Evolutionary conservation across 148 eudicot genomes (phyloP).

Genomic region (Gaultheria prostrata): DNA sequence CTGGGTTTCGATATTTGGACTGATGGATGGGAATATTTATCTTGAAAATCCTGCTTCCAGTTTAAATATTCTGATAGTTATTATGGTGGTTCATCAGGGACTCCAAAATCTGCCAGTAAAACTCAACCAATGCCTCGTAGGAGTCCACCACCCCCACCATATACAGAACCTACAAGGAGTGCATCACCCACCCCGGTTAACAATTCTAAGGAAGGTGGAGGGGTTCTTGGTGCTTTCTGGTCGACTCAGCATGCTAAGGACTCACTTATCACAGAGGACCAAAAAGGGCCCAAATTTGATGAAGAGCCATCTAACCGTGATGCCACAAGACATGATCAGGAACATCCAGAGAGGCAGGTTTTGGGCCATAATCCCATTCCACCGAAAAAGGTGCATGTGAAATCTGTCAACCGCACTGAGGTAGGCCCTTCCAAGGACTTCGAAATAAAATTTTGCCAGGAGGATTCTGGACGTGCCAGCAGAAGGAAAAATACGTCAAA

Average conservation of each 20-base stretch:
- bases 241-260: conserved; percentile 73
- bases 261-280: conserved; percentile 43
- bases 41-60: not conserved
- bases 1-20: not conserved
- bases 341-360: conserved; percentile 26
- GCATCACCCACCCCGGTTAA: conserved; percentile 35
- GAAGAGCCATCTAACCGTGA: conserved; percentile 32
- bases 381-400: conserved; percentile 29
- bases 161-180: conserved; percentile 52
- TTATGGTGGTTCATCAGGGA: conserved; percentile 37
- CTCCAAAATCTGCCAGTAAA: conserved; percentile 45
- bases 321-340: conserved; percentile 39
- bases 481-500: conserved; percentile 32
- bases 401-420: conserved; percentile 19
- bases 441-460: conserved; percentile 35
- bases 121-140: conserved; percentile 67
- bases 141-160: conserved; percentile 84
- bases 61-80: conserved; percentile 1
- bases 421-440: conserved; percentile 32
- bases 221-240: conserved; percentile 87
- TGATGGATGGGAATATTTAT: not conserved
- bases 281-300: conserved; percentile 45
- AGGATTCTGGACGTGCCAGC: conserved; percentile 24
- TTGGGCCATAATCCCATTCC: conserved; percentile 31
- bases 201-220: conserved; percentile 35